These are phyloP conservation scores for Pseudopithomyces maydicus DNA, from an alignment of 2,329 filamentous ascomycete species.

Conservation along the genomic window DNA sequence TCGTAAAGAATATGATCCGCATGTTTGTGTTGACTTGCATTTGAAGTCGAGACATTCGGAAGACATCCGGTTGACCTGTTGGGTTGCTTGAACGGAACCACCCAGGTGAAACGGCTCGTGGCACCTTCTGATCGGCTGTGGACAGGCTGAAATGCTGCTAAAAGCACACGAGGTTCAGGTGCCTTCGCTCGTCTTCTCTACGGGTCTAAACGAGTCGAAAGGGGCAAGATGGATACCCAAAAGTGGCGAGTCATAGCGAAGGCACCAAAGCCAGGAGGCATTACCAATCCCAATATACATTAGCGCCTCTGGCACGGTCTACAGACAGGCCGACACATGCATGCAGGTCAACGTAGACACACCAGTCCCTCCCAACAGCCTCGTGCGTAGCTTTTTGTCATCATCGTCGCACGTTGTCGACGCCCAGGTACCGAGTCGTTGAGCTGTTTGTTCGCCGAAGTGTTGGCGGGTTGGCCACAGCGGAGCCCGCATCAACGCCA, in stretches of 20 bases:
- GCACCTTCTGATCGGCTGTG: background rate
- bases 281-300: constrained; percentile 40
- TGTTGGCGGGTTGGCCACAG: constrained; percentile 27
- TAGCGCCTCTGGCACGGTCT: constrained; percentile 42
- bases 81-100: too few relatives aligned
- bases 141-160: background rate
- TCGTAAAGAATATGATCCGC: background rate
- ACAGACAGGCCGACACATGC: constrained; percentile 19
- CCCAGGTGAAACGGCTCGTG: too few relatives aligned
- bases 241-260: constrained; percentile 11
- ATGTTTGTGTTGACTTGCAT: too few relatives aligned
- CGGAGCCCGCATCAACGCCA: constrained; percentile 40
- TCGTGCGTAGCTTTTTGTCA: constrained; percentile 12
- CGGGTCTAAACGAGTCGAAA: background rate
- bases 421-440: constrained; percentile 5
- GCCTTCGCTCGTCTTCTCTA: background rate
- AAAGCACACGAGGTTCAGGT: background rate
- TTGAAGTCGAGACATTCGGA: too few relatives aligned
- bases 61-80: too few relatives aligned
- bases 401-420: constrained; percentile 16
- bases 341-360: constrained; percentile 37
- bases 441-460: constrained; percentile 18
- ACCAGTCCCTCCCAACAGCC: constrained; percentile 22
- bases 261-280: constrained; percentile 25
- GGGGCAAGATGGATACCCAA: constrained; percentile 3